Conservation (phyloP, 768 basidiomycete genomes). For the Rhodosporidiobolus sp. region DNA sequence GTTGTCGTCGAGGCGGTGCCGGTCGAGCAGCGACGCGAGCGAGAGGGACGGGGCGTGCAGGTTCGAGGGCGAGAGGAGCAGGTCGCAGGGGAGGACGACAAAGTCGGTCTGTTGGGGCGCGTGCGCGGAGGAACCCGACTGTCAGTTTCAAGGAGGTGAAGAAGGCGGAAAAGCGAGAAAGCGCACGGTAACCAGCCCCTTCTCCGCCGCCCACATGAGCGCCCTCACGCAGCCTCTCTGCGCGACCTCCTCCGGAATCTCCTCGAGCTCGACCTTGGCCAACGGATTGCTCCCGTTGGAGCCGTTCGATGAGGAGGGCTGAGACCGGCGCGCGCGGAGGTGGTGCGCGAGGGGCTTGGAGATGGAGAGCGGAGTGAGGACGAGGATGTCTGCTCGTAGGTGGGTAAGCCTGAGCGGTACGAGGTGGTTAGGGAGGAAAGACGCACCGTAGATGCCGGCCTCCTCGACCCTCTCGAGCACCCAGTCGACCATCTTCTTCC, state of each 20-base stretch:
- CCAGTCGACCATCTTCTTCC: constrained; percentile 41
- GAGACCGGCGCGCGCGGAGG: constrained; percentile 23
- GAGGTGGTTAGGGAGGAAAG: background rate
- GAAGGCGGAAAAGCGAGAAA: background rate
- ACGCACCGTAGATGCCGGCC: constrained; percentile 31
- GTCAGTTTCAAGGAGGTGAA: background rate
- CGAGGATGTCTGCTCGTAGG: constrained; percentile 23
- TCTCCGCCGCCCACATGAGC: constrained; percentile 33
- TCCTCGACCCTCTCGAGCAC: constrained; percentile 35
- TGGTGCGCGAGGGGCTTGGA: constrained; percentile 31
- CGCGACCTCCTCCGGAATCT: constrained; percentile 36
- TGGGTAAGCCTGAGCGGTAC: background rate
- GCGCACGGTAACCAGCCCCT: constrained; percentile 26
- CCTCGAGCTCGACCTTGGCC: constrained; percentile 36
- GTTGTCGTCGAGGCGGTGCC: constrained; percentile 39
- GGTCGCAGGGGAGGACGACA: constrained; percentile 37
- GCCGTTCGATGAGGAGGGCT: background rate
- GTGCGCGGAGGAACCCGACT: too few species aligned
- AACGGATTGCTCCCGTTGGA: background rate
- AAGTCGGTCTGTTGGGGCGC: constrained; percentile 33
- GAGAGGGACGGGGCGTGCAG: constrained; percentile 13
- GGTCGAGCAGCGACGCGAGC: constrained; percentile 38
- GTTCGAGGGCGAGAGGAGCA: constrained; percentile 31
- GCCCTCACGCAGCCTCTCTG: constrained; percentile 10
- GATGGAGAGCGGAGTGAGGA: constrained; percentile 30